Conservation (phyloP, 192 early-diverging fungal species). For the Haplosporangium gracile region DNA sequence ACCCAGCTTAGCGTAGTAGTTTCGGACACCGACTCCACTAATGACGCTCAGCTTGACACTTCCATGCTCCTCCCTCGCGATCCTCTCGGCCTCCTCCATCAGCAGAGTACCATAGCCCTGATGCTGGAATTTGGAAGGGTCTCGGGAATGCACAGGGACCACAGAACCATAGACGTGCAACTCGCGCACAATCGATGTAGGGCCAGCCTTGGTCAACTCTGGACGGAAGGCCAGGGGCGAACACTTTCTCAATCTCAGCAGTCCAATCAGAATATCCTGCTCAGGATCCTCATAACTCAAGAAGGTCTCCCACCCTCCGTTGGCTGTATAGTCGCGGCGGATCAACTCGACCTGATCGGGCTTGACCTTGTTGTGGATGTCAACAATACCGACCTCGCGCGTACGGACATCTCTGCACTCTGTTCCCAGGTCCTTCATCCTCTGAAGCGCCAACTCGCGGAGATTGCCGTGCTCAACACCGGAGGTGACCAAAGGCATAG, state of each 20-base stretch:
- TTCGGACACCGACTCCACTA: slow-evolving; percentile 95
- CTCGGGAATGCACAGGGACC: slow-evolving; percentile 95
- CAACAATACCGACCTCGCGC: slow-evolving; percentile 97
- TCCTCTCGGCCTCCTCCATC: slow-evolving; percentile 99
- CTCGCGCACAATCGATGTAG: slow-evolving; percentile 95
- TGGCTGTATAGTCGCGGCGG: slow-evolving; percentile 97
- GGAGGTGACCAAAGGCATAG: slow-evolving; percentile 98
- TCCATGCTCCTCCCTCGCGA: slow-evolving; percentile 97
- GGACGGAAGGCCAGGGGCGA: slow-evolving; percentile 88
- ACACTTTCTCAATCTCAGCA: slow-evolving; percentile 96
- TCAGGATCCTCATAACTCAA: slow-evolving; percentile 98
- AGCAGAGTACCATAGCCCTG: slow-evolving; percentile 98
- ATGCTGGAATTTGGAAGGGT: slow-evolving; percentile 99
- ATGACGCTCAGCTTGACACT: slow-evolving; percentile 96
- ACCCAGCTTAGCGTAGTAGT: slow-evolving; percentile 98
- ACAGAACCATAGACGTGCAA: slow-evolving; percentile 98
- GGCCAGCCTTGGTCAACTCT: slow-evolving; percentile 83
- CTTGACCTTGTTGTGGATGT: slow-evolving; percentile 95
- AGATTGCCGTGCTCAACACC: slow-evolving; percentile 99
- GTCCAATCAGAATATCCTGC: slow-evolving; percentile 96
- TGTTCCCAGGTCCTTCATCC: slow-evolving; percentile 97
- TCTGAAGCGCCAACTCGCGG: slow-evolving; percentile 92
- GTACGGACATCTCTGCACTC: slow-evolving; percentile 98
- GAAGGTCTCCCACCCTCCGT: slow-evolving; percentile 99
- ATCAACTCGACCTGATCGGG: slow-evolving; percentile 97